Evolutionary conservation across 2,329 filamentous ascomycete species (phyloP).

Genomic region (Talaromyces islandicus): DNA sequence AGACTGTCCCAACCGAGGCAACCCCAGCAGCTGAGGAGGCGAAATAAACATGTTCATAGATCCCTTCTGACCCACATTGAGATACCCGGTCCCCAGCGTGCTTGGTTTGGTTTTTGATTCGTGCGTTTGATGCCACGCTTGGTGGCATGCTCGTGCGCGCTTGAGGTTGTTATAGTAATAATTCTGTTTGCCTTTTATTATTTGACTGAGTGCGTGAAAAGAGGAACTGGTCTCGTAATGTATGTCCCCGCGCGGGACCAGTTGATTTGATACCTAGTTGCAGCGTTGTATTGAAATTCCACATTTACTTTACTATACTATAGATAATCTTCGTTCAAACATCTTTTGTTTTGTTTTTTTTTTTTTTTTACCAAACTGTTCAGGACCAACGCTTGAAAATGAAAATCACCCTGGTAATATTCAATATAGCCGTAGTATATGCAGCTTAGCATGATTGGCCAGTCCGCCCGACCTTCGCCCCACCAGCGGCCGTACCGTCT

Average conservation of each 20-base stretch:
- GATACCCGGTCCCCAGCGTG: constrained; percentile 11
- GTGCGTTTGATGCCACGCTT: not conserved
- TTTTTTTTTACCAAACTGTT: no score
- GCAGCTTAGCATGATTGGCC: not conserved
- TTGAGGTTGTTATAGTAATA: not conserved
- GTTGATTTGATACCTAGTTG: constrained; percentile 17
- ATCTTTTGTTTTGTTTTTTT: no score
- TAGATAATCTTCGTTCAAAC: not conserved
- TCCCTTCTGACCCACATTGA: constrained; percentile 10
- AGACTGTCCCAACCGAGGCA: constrained; percentile 1
- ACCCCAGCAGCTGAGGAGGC: constrained; percentile 6
- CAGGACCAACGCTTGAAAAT: not conserved
- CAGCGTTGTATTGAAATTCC: constrained; percentile 11
- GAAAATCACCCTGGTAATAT: not conserved
- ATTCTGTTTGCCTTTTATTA: not conserved
- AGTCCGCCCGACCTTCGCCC: not conserved
- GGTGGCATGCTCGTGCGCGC: not conserved
- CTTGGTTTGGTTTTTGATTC: constrained; percentile 7
- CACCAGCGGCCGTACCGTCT: not conserved
- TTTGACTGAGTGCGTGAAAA: not conserved
- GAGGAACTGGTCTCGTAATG: constrained; percentile 3
- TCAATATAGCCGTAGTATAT: not conserved
- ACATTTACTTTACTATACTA: not conserved
- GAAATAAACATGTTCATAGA: constrained; percentile 6
- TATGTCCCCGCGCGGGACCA: not conserved